Base-by-base conservation (phyloP, 192 early-diverging fungal species). In the Podila epigama region DNA sequence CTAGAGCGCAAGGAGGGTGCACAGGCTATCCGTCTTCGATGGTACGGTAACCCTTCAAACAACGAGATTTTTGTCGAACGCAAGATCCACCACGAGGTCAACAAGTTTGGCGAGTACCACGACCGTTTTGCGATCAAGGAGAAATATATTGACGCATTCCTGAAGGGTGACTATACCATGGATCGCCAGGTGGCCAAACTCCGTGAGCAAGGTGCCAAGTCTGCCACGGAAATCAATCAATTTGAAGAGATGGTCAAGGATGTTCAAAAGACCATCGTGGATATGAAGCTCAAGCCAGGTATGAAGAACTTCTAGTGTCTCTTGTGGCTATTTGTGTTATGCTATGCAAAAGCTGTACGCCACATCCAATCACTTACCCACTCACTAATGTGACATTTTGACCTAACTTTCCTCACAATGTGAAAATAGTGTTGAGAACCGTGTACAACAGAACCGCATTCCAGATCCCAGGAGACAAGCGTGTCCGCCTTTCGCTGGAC, bases 391-490 rank as follows among this genome's bases (percentile, higher is more conserved):
- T 34, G 36, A 59, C 35, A 48, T 32, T 50, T 15, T 12, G 35
- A 16, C 22, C 11, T 44, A 33, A 57, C 20, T 28, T 25, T 15
- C 13, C 61, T 52, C n/a, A n/a, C n/a, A n/a, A n/a, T n/a, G n/a
- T 57, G 59, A 20, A 16, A 18, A 29, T 60, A 87, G 86, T 93
- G 5, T 80, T 97, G 68, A 88, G 97, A 51, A 93, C 96, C 1
- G 94, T 96, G 66, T 98, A 98, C 85, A 97, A 97, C 81, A 92
- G 98, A 61, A 97, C 96, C 13, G 97, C 98, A 10, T 99, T 99
- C 85, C 98, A 99, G 80, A 84, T 98, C 27, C 98, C 98, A 6
- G 96, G 94, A 25, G 97, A 99, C 83, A 89, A 94, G 10, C 86
- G 92, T 22, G 91, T 98, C 52, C 90, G 98, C 42, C 91, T 99